Base-by-base conservation (phyloP, 805 yeast species). In the Lachancea dasiensis region DNA sequence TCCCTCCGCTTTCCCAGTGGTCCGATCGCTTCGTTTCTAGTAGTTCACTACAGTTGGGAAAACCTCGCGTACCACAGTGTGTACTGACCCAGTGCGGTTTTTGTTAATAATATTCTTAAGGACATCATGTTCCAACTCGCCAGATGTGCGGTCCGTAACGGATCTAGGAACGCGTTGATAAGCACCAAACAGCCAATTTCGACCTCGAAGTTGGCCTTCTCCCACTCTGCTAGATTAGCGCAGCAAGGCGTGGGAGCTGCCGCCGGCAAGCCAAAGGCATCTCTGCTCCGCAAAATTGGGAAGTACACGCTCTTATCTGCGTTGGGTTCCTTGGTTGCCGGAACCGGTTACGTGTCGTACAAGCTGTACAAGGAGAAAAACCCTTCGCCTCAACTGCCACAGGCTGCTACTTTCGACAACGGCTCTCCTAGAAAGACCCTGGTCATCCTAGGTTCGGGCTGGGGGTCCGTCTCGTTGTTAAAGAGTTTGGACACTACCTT, bases 391-490 rank as follows among this genome's bases (percentile, higher is more conserved):
- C 87, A 81, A 56, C 49, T 63, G 34, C 78, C 79, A 36, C 86
- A 81, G 55, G 64, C 75, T n/a, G 69, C 75, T 8, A 61, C 67
- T 13, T 68, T 74, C 45, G 65, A 70, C 33, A 69, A 68, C 46
- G 71, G 71, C 29, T 53, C 63, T 27, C 65, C 63, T 34, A 62
- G 65, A 45, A 67, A 67, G 53, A 67, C 68, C 15, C 37, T 68
- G 42, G 92, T 90, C 37, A 79, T 73, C 63, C 75, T 76, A 57
- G 94, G 94, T 45, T 79, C 95, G 16, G 97, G 97, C 38, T 89
- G 97, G 97, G 97, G 95, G 44, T 76, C 95, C 9, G 81, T 89
- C 38, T 79, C 95, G 5, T 67, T 87, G 44, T 72, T 89, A 64
- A 86, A 85, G 67, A 75, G 79, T 57, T 69, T 89, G 60, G 96